A percentile compares a stretch with the other conserved stretches of the same genome.
Evolutionary conservation across 441 rosid species (phyloP).

Genomic region (Hura crepitans): DNA sequence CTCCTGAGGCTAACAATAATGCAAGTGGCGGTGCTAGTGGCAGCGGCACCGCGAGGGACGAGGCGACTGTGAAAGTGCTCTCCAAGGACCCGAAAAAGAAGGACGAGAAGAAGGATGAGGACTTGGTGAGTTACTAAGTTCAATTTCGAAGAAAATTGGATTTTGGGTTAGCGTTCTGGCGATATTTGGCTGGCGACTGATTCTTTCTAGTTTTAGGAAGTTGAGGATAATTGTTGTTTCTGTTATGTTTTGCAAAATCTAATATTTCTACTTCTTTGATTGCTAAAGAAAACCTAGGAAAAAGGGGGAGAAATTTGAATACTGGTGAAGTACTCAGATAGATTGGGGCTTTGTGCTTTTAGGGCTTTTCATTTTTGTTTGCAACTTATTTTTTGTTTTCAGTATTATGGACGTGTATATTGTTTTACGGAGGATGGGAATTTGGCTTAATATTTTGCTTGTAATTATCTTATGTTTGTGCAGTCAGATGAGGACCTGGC

Average conservation of each 20-base stretch:
- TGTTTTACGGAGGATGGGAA: neutral
- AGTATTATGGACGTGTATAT: neutral
- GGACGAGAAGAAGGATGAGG: slow-evolving; percentile 88
- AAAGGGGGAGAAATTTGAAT: neutral
- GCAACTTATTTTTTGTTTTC: neutral
- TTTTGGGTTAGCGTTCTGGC: neutral
- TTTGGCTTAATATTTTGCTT: neutral
- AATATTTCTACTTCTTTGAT: no score
- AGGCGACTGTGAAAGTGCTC: slow-evolving; percentile 57
- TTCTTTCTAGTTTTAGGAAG: neutral
- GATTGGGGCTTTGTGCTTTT: neutral
- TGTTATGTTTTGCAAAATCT: neutral
- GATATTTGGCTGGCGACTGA: neutral
- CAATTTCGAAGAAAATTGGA: neutral
- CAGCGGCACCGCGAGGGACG: slow-evolving; percentile 42
- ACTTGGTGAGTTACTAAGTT: slow-evolving; percentile 46
- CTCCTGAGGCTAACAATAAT: slow-evolving; percentile 46
- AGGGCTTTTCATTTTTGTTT: neutral
- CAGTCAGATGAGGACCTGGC: slow-evolving; percentile 96
- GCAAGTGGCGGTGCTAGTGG: slow-evolving; percentile 35
- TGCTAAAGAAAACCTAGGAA: neutral
- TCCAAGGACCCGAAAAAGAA: slow-evolving; percentile 84
- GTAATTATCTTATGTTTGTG: slow-evolving; percentile 14
- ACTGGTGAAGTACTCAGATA: neutral
- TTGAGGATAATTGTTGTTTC: neutral